Evolutionary conservation across 768 basidiomycete species (phyloP), one percentile per base, ranked within the genome.

Genomic region (Chiua virens): DNA sequence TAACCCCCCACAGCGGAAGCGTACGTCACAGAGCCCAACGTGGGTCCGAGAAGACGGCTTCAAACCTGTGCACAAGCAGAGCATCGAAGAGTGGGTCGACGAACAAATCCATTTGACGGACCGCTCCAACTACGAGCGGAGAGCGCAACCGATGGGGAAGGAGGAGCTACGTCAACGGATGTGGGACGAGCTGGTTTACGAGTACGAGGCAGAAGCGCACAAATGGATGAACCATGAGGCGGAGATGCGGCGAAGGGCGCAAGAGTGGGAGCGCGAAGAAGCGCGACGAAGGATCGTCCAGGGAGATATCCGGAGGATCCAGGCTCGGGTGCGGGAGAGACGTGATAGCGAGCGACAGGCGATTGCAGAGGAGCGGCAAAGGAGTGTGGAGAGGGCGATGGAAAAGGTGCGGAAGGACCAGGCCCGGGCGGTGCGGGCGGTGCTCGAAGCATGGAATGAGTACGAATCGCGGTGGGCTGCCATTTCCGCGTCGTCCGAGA

Each of bases 391-490:
- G 61, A 62, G 54, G 44, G 53, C 65, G 53, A 66, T 58, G 62
- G 77, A 80, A 60, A 72, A 73, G 42, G 78, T 77, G 58, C 70
- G 69, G 51, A 69, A 66, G 59, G 74, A 79, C 25, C 73, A 73
- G 30, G 68, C 61, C 15, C 73, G 66, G 45, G 59, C 71, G 23
- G 79, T 78, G 25, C 77, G 76, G 58, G 70, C 71, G 32, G 72
- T 79, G 17, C 52, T 73, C 8, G 76, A 83, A 34, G 81, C 81
- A 6, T 89, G 87, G 87, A 58, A 68, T 42, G 66, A 58, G 44
- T 87, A 92, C 69, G 87, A 92, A 66, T 66, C 70, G 32, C 75
- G 79, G 50, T 92, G 89, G 89, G 60, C 69, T n/a, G 67, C 68
- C 51, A 63, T 89, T 52, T 58, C 67, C 25, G 61, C 68, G 8